phyloP scores from a whole-genome alignment of 2,329 filamentous ascomycete species.

The Fusarium chuoi region DNA sequence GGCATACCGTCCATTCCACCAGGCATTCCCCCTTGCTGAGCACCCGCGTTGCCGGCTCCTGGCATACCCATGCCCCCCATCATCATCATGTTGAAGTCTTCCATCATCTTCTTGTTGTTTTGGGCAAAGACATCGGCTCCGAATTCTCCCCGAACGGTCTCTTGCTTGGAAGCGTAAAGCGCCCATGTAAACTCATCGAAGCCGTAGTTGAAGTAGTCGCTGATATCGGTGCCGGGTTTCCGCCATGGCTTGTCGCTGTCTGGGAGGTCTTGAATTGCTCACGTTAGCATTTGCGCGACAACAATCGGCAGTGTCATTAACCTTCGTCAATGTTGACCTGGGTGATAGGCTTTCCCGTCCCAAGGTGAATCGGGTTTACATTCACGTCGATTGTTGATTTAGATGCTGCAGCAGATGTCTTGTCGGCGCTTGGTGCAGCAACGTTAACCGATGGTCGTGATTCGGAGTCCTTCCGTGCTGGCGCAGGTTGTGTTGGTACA shows the following conservation, averaged over 20 bases:
- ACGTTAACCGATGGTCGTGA: slow-evolving; percentile 48
- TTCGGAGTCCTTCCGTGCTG: slow-evolving; percentile 59
- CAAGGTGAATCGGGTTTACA: slow-evolving; percentile 80
- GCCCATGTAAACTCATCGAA: slow-evolving; percentile 99
- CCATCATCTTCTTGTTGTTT: slow-evolving; percentile 82
- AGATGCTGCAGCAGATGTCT: slow-evolving; percentile 72
- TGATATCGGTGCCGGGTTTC: slow-evolving; percentile 91
- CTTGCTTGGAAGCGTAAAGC: slow-evolving; percentile 90
- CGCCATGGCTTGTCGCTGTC: slow-evolving; percentile 95
- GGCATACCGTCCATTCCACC: slow-evolving; percentile 70
- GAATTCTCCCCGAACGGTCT: slow-evolving; percentile 79
- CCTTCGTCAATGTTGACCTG: slow-evolving; percentile 79
- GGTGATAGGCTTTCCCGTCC: slow-evolving; percentile 82
- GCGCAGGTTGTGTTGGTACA: slow-evolving; percentile 56
- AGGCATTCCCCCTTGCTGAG: slow-evolving; percentile 55
- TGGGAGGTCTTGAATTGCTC: slow-evolving; percentile 64
- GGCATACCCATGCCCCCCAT: slow-evolving; percentile 65
- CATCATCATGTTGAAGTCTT: slow-evolving; percentile 75
- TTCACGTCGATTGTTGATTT: slow-evolving; percentile 89
- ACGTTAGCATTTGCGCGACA: slow-evolving; percentile 1
- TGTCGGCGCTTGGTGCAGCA: slow-evolving; percentile 58
- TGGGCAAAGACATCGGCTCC: slow-evolving; percentile 71
- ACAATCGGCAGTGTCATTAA: slow-evolving; percentile 40
- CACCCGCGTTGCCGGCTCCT: slow-evolving; percentile 48
- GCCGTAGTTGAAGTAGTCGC: slow-evolving; percentile 98